A percentile compares a stretch with the other conserved stretches of the same genome.
Evolutionary conservation across 2,329 filamentous ascomycete genomes (phyloP).

Genomic region (Clarireedia hainanense): DNA sequence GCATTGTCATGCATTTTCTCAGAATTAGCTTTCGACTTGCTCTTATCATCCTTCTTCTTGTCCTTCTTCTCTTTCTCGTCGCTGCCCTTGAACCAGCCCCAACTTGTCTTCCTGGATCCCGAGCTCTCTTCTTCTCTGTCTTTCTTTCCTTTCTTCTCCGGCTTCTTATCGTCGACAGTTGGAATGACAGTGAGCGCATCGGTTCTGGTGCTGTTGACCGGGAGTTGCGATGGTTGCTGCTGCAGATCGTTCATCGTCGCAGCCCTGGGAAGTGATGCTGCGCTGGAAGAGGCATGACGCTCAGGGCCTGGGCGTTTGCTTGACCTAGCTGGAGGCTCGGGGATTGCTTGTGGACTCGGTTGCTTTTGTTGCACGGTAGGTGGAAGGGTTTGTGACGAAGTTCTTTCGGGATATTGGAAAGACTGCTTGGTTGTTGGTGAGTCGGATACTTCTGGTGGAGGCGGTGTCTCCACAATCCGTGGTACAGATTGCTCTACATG

Average conservation of each 20-base stretch:
- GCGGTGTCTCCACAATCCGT: constrained; percentile 58
- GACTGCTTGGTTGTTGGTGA: constrained; percentile 10
- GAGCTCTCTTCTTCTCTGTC: constrained; percentile 50
- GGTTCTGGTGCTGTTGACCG: constrained; percentile 62
- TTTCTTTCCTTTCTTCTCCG: constrained; percentile 67
- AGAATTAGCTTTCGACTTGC: constrained; percentile 50
- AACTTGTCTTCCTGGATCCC: constrained; percentile 64
- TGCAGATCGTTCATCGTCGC: constrained; percentile 48
- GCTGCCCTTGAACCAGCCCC: constrained; percentile 74
- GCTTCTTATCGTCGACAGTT: constrained; percentile 68
- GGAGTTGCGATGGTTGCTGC: constrained; percentile 58
- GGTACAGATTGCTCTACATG: constrained; percentile 37
- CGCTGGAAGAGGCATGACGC: constrained; percentile 20
- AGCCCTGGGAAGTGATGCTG: constrained; percentile 3
- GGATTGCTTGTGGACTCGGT: constrained; percentile 26
- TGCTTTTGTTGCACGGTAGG: constrained; percentile 39
- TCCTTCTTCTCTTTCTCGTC: constrained; percentile 70
- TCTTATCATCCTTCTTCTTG: constrained; percentile 51
- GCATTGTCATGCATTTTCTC: constrained; percentile 67
- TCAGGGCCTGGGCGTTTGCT: constrained; percentile 34
- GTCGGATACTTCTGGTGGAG: constrained; percentile 26
- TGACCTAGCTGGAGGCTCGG: constrained; percentile 42
- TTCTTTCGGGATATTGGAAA: constrained; percentile 9
- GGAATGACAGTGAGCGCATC: constrained; percentile 77
- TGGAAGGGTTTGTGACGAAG: constrained; percentile 6